These are phyloP conservation scores for Fraxinus nigra DNA, from an alignment of 305 asterid species.

Conservation along the genomic window DNA sequence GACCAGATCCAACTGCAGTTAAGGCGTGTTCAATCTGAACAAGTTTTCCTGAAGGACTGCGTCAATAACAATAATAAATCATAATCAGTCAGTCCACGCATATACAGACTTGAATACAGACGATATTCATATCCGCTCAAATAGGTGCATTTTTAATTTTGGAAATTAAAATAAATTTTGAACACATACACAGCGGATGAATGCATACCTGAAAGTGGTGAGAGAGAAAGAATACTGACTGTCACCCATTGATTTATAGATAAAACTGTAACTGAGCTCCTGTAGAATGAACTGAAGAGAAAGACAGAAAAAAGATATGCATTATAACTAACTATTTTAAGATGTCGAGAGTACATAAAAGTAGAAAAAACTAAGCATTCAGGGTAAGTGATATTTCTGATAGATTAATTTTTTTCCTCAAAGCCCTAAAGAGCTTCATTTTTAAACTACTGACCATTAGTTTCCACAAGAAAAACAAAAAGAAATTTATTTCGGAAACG, in stretches of 20 bases:
- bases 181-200: constrained; percentile 1
- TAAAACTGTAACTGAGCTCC: constrained; percentile 17
- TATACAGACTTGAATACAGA: background rate
- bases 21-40: constrained; percentile 98
- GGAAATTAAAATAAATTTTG: constrained; percentile 7
- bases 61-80: background rate
- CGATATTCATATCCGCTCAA: background rate
- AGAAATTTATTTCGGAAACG: background rate
- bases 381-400: background rate
- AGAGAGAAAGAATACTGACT: constrained; percentile 98
- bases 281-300: constrained; percentile 8
- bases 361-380: background rate
- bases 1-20: constrained; percentile 97
- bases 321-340: background rate
- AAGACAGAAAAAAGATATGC: background rate
- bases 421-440: background rate
- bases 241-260: constrained; percentile 64
- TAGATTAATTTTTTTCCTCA: background rate
- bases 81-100: background rate
- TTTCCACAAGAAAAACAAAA: background rate
- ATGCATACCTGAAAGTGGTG: constrained; percentile 85
- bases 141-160: background rate
- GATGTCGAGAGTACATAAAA: background rate
- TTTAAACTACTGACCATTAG: background rate
- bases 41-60: constrained; percentile 95